Evolutionary conservation across 192 early-diverging fungal genomes (phyloP).

Genomic region (Paraglomus occultum): DNA sequence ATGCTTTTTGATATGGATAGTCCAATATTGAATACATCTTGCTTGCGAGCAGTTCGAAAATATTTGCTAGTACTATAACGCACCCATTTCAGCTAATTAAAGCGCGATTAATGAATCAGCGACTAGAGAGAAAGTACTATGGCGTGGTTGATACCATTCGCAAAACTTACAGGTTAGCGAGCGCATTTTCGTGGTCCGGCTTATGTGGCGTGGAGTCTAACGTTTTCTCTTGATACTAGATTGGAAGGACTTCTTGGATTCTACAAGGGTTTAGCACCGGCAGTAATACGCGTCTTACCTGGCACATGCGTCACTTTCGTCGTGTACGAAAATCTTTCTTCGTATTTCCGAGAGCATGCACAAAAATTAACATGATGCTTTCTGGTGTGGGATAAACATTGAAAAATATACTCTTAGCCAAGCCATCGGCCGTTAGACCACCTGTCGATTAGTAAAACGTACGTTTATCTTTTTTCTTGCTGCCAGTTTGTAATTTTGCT

Average conservation of each 20-base stretch:
- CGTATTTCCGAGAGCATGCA: conserved; percentile 57
- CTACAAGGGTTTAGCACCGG: conserved; percentile 90
- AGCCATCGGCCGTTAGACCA: too few relatives aligned
- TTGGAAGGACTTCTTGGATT: conserved; percentile 79
- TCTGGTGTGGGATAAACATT: too few relatives aligned
- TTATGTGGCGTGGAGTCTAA: neutral
- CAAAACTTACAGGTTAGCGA: conserved; percentile 62
- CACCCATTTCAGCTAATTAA: conserved; percentile 93
- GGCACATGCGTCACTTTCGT: conserved; percentile 94
- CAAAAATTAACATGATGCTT: too few relatives aligned
- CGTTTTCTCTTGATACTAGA: conserved; percentile 31
- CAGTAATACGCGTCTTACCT: conserved; percentile 85
- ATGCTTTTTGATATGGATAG: neutral
- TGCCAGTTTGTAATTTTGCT: too few relatives aligned
- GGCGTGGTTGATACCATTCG: conserved; percentile 69
- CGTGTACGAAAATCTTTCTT: conserved; percentile 83
- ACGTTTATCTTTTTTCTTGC: too few relatives aligned
- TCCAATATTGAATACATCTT: conserved; percentile 70
- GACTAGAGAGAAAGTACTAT: conserved; percentile 53
- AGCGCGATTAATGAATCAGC: conserved; percentile 75
- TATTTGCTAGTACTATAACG: conserved; percentile 81
- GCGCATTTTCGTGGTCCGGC: neutral
- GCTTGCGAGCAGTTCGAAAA: conserved; percentile 86
- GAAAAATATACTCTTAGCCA: too few relatives aligned
- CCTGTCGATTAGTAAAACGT: too few relatives aligned